Evolutionary conservation across 371 early-diverging fungal species (phyloP).

Genomic region (Choanephora cucurbitarum): DNA sequence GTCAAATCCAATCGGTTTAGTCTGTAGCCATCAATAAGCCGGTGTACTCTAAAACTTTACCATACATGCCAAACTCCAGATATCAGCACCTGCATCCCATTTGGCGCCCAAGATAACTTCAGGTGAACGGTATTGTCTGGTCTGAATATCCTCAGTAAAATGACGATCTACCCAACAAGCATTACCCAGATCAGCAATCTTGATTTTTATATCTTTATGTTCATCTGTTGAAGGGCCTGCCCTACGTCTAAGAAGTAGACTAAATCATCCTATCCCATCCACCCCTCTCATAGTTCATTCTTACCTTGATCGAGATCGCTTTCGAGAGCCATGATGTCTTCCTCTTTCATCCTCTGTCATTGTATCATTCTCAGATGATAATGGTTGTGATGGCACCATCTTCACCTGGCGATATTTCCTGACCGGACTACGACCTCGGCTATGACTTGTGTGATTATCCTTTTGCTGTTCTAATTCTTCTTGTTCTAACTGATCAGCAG

Average conservation of each 20-base stretch:
- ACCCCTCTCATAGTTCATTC: no score
- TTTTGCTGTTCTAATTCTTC: not conserved
- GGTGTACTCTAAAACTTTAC: slow-evolving; percentile 43
- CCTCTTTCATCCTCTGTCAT: slow-evolving; percentile 17
- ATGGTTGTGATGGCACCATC: slow-evolving; percentile 43
- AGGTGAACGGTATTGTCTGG: slow-evolving; percentile 97
- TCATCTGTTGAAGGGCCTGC: slow-evolving; percentile 2
- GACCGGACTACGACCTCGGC: slow-evolving; percentile 38
- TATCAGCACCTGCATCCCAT: slow-evolving; percentile 93
- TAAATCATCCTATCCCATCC: not conserved
- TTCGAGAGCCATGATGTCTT: slow-evolving; percentile 12
- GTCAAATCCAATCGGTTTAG: not conserved
- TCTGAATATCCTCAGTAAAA: slow-evolving; percentile 96
- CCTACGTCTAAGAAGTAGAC: slow-evolving; percentile 2
- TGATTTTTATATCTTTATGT: slow-evolving; percentile 66
- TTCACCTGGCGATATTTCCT: slow-evolving; percentile 30
- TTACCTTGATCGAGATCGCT: slow-evolving; percentile 21
- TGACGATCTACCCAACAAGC: slow-evolving; percentile 97
- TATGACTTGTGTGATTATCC: slow-evolving; percentile 8
- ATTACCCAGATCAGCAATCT: slow-evolving; percentile 97
- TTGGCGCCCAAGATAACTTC: slow-evolving; percentile 96
- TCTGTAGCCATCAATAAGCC: no score
- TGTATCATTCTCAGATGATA: slow-evolving; percentile 21
- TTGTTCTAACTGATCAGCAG: not conserved
- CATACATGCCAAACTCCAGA: slow-evolving; percentile 98